Evolutionary conservation across 2,329 filamentous ascomycete species (phyloP).

Genomic region (Fusarium anthophilum): DNA sequence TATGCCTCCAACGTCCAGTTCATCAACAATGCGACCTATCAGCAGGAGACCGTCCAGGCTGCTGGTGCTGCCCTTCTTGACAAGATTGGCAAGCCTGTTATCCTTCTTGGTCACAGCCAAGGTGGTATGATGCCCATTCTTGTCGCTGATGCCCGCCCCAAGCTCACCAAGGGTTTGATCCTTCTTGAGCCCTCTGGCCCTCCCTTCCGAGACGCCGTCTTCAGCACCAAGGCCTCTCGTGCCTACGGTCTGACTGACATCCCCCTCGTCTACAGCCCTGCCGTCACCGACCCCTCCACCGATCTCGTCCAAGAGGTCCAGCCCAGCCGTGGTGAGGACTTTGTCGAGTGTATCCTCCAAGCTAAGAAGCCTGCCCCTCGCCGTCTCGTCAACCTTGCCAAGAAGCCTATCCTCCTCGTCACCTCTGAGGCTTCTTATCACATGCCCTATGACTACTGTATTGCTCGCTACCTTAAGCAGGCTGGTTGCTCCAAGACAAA

Average conservation of each 20-base stretch:
- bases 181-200: conserved; percentile 59
- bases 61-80: conserved; percentile 54
- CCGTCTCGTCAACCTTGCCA: conserved; percentile 48
- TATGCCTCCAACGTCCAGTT: conserved; percentile 39
- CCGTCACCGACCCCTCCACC: conserved; percentile 34
- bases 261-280: conserved; percentile 57
- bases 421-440: conserved; percentile 35
- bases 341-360: conserved; percentile 27
- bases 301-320: conserved; percentile 27
- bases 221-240: conserved; percentile 45
- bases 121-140: conserved; percentile 52
- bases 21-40: conserved; percentile 34
- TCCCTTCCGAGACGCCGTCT: conserved; percentile 55
- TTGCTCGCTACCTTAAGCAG: conserved; percentile 24
- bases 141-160: conserved; percentile 45
- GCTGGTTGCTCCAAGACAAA: conserved; percentile 32
- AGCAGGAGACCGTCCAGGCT: conserved; percentile 27
- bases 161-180: conserved; percentile 53
- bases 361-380: conserved; percentile 19
- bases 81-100: conserved; percentile 51
- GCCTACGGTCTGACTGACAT: conserved; percentile 59
- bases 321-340: background rate
- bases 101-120: conserved; percentile 57
- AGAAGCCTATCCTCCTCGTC: conserved; percentile 35
- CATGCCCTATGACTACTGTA: conserved; percentile 36